phyloP scores from a whole-genome alignment of 805 yeast genomes.

The Starmerella tilneyi region DNA sequence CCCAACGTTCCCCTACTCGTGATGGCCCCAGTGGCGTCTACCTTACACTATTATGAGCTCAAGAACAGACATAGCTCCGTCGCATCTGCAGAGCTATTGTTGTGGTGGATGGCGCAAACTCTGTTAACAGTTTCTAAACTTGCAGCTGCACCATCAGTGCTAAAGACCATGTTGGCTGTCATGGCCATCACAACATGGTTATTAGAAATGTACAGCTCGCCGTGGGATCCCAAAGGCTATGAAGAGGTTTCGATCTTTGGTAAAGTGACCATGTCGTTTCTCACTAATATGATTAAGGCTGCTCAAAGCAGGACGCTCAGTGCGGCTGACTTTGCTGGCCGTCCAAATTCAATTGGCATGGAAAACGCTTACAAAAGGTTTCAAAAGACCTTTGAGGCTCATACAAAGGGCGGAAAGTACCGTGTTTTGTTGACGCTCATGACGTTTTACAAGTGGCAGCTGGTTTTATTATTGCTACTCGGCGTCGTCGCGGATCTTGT shows the following conservation, averaged over 20 bases:
- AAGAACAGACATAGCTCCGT: neutral
- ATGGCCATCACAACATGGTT: neutral
- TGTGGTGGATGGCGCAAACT: neutral
- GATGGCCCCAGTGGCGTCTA: neutral
- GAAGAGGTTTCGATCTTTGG: conserved; percentile 18
- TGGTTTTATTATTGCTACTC: conserved; percentile 2
- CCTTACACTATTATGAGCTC: conserved; percentile 3
- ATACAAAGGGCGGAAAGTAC: neutral
- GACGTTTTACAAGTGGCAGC: neutral
- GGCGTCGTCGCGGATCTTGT: conserved; percentile 10
- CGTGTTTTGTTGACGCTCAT: conserved; percentile 12
- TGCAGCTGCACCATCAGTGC: neutral
- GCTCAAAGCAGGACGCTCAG: conserved; percentile 9
- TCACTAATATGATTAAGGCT: conserved; percentile 10
- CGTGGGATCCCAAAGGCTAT: conserved; percentile 7
- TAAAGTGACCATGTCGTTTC: conserved; percentile 8
- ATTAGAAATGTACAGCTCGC: conserved; percentile 1
- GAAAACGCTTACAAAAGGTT: conserved; percentile 2
- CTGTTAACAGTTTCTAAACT: neutral
- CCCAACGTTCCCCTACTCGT: neutral
- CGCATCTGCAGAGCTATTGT: conserved; percentile 6
- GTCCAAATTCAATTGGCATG: conserved; percentile 11
- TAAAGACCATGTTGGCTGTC: no score
- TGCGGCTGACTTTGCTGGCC: conserved; percentile 15
- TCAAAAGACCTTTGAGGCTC: neutral